Percentiles rank a stretch among this genome's conserved stretches.
phyloP scores from a whole-genome alignment of 2,329 filamentous ascomycete species.

The Neocatenulostroma microsporum region DNA sequence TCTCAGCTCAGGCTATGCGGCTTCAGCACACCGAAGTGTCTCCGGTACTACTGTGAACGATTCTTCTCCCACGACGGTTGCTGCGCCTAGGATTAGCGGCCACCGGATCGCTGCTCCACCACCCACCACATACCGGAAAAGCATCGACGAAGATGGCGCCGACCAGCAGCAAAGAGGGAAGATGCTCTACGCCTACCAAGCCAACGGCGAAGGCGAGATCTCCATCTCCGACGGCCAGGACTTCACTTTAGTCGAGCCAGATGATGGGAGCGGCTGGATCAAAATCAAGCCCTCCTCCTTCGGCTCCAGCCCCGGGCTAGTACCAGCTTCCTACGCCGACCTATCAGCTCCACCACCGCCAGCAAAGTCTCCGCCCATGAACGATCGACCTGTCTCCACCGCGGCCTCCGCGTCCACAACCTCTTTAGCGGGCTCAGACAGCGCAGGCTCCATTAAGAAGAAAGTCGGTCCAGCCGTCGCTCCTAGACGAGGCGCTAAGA shows the following conservation, averaged over 20 bases:
- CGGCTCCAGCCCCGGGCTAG: slow-evolving; percentile 70
- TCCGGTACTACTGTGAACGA: slow-evolving; percentile 49
- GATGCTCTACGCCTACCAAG: slow-evolving; percentile 85
- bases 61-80: slow-evolving; percentile 8
- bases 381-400: slow-evolving; percentile 48
- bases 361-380: slow-evolving; percentile 7
- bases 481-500: slow-evolving; percentile 58
- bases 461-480: slow-evolving; percentile 91
- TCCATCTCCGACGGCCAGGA: slow-evolving; percentile 71
- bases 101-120: slow-evolving; percentile 81
- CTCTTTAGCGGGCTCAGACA: slow-evolving; percentile 51
- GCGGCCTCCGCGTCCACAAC: slow-evolving; percentile 49
- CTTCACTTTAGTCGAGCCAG: slow-evolving; percentile 70
- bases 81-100: slow-evolving; percentile 14
- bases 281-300: slow-evolving; percentile 54
- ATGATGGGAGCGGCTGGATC: slow-evolving; percentile 89
- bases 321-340: slow-evolving; percentile 82
- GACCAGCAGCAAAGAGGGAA: slow-evolving; percentile 61
- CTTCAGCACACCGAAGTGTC: slow-evolving; percentile 67
- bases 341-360: slow-evolving; percentile 26
- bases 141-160: slow-evolving; percentile 48
- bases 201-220: slow-evolving; percentile 71
- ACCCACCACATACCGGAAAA: slow-evolving; percentile 65
- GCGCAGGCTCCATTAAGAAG: slow-evolving; percentile 44
- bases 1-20: slow-evolving; percentile 77